Percentiles rank a stretch among this genome's conserved stretches.
phyloP scores from a whole-genome alignment of 331 rosid genomes.

The Phaseolus coccineus region DNA sequence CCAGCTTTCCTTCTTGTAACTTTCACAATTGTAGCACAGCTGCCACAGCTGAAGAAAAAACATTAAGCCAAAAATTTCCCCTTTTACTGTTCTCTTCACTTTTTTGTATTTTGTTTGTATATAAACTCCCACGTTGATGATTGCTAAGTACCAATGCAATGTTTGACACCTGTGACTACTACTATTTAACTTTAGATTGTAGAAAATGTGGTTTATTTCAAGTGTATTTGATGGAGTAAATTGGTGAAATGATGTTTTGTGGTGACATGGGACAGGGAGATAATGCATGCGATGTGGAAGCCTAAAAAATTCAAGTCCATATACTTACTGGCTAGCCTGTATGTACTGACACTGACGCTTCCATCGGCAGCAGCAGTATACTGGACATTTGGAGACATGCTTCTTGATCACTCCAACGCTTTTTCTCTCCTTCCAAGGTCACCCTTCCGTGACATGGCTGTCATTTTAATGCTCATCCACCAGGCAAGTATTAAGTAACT shows the following conservation, averaged over 20 bases:
- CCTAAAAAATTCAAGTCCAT: constrained; percentile 83
- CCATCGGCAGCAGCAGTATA: constrained; percentile 85
- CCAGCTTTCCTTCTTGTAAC: constrained; percentile 13
- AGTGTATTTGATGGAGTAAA: not conserved
- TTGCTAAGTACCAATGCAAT: not conserved
- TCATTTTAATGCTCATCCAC: constrained; percentile 80
- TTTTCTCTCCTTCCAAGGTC: constrained; percentile 80
- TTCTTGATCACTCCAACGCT: constrained; percentile 83
- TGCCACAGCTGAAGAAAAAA: not conserved
- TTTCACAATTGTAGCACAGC: not conserved
- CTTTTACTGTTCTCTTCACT: not conserved
- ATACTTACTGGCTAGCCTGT: constrained; percentile 70
- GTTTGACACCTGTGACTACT: not conserved
- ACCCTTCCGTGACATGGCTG: constrained; percentile 78
- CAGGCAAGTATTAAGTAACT: constrained; percentile 38
- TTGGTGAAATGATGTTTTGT: not conserved
- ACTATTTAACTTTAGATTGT: not conserved
- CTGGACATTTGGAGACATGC: constrained; percentile 91
- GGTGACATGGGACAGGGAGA: constrained; percentile 53
- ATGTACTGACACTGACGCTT: constrained; percentile 80
- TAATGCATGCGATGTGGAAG: constrained; percentile 95
- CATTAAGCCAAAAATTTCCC: not conserved
- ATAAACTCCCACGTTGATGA: not conserved
- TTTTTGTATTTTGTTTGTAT: not conserved
- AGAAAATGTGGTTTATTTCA: not conserved